A percentile compares a stretch with the other conserved stretches of the same genome.
These are phyloP conservation scores for Hygrophila difformis DNA, from an alignment of 257 asterid genomes.

Conservation along the genomic window DNA sequence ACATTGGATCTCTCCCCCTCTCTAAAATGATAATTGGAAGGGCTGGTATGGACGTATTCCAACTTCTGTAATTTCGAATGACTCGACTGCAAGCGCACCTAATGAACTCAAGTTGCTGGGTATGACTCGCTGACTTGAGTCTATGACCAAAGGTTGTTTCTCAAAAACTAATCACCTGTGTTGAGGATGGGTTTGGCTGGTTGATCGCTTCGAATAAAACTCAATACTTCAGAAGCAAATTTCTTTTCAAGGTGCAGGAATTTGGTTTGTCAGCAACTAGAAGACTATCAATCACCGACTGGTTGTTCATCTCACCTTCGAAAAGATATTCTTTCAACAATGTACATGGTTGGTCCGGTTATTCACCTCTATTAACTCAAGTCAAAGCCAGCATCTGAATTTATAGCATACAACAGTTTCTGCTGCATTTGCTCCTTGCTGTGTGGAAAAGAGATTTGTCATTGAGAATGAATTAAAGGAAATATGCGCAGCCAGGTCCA, in stretches of 20 bases:
- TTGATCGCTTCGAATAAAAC: background rate
- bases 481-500: background rate
- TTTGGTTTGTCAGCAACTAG: background rate
- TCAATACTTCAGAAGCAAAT: background rate
- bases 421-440: slow-evolving; percentile 92
- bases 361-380: slow-evolving; percentile 44
- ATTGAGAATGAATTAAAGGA: slow-evolving; percentile 6
- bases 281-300: background rate
- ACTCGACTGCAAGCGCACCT: slow-evolving; percentile 9
- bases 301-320: too few species aligned
- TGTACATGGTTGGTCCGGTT: too few species aligned
- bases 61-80: slow-evolving; percentile 8
- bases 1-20: too few species aligned
- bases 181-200: background rate
- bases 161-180: background rate
- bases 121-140: background rate
- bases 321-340: too few species aligned
- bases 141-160: background rate
- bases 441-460: slow-evolving; percentile 18
- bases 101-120: slow-evolving; percentile 4
- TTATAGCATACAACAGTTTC: slow-evolving; percentile 79
- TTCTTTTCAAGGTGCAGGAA: background rate
- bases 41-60: background rate
- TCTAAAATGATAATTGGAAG: too few species aligned
- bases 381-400: slow-evolving; percentile 90